Conservation (phyloP, 345 rosid species). For the Schrenkiella parvula region DNA sequence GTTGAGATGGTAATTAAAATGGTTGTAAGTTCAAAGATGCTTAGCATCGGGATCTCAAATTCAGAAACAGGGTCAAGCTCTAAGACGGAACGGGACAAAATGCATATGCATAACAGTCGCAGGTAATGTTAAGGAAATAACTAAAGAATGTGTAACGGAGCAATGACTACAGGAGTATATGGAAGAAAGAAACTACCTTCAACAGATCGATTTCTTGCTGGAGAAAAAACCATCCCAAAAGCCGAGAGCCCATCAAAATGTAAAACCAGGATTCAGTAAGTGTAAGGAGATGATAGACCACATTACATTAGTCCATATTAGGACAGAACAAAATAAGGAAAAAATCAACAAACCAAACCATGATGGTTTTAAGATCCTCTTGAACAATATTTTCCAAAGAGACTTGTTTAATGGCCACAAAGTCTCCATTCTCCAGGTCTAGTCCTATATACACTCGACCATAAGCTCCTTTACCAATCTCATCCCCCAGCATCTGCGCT, state of each 20-base stretch:
- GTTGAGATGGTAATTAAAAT: not conserved
- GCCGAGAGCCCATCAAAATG: slow-evolving; percentile 21
- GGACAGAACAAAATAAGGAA: not conserved
- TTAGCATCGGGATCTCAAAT: not conserved
- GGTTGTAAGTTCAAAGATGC: not conserved
- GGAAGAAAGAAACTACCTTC: slow-evolving; percentile 54
- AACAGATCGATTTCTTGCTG: slow-evolving; percentile 99
- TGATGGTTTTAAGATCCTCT: slow-evolving; percentile 94
- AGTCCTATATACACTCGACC: slow-evolving; percentile 96
- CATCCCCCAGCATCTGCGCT: slow-evolving; percentile 93
- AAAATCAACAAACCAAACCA: slow-evolving; percentile 47
- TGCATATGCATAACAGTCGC: not conserved
- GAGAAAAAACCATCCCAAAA: slow-evolving; percentile 27
- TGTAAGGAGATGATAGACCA: slow-evolving; percentile 1
- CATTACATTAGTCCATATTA: not conserved
- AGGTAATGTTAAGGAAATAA: not conserved
- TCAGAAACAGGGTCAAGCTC: not conserved
- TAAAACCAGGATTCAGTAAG: slow-evolving; percentile 38
- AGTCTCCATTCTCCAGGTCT: slow-evolving; percentile 96
- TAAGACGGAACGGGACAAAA: not conserved
- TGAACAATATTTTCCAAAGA: slow-evolving; percentile 98
- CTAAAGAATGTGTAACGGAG: not conserved
- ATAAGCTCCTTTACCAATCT: slow-evolving; percentile 98
- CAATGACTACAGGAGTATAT: not conserved
- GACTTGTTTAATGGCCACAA: slow-evolving; percentile 96